Base-by-base conservation (phyloP, 352 stramenopile species). In the Thalassiosira mediterranea region DNA sequence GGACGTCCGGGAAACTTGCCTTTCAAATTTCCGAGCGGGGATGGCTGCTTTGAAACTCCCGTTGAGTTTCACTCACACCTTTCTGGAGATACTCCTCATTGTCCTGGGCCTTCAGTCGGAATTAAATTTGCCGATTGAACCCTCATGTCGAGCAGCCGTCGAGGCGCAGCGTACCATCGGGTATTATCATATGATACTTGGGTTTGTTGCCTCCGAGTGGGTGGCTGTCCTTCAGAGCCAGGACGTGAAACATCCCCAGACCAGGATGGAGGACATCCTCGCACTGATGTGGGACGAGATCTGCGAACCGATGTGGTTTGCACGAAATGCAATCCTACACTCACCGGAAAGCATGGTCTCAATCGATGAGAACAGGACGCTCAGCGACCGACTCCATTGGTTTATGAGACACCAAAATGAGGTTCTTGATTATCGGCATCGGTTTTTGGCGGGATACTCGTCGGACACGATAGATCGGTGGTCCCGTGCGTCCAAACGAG, bases 401-500 rank as follows among this genome's bases (percentile, higher is more conserved):
- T 65, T 38, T 25, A 31, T 38, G 25, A n/a, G 17, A 1, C 56
- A 65, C 21, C 56, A 53, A 11, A 2, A 53, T 28, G 23, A 65
- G 21, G 38, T 65, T 7, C 38, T 65, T 1, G 56, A 65, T 38
- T 65, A 65, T 23, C 37, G 19, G 0, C 56, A 65, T 40, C 34
- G 56, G 2, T 52, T 53, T 17, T 15, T 65, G 8, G 56, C 17
- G 3, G 21, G 51, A 8, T 53, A 26, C 10, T 3, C n/a, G 0
- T 10, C 4, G 1, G 21, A 34, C 31, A 38, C 48, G 3, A 11
- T 53, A 13, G 38, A 15, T n/a, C 32, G 25, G 3, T 65, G 56
- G 56, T n/a, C 56, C 0, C 17, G 38, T 11, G 10, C 34, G 38
- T 17, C 37, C 17, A n/a, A 38, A 38, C 17, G 25, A 53, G 38